Conservation (phyloP, 2,329 filamentous ascomycete genomes). For the Pseudogymnoascus sp. region DNA sequence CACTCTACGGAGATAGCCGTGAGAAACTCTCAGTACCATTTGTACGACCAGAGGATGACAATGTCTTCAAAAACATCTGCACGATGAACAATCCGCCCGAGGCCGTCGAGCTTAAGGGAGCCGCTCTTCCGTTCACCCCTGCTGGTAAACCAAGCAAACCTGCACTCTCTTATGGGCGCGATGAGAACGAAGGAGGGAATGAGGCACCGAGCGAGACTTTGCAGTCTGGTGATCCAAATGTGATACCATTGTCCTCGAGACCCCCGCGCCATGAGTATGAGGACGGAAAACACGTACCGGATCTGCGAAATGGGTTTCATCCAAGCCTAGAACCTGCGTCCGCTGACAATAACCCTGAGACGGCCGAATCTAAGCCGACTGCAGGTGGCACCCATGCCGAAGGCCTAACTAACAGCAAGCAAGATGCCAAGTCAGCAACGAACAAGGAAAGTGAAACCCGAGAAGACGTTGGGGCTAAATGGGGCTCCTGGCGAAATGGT, state of each 20-base stretch:
- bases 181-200: not conserved
- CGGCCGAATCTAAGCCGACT: not conserved
- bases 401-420: constrained; percentile 14
- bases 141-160: constrained; percentile 16
- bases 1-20: constrained; percentile 77
- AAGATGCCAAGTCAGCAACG: not conserved
- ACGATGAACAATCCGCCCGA: constrained; percentile 52
- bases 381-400: not conserved
- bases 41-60: constrained; percentile 83
- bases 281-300: not conserved
- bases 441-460: constrained; percentile 26
- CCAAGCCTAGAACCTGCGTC: not conserved
- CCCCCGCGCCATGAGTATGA: not conserved
- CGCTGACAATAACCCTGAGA: not conserved
- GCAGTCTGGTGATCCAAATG: not conserved
- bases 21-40: constrained; percentile 87
- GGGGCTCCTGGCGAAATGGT: constrained; percentile 65
- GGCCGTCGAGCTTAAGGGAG: constrained; percentile 50
- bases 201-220: not conserved
- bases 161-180: not conserved
- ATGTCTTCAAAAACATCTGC: constrained; percentile 68
- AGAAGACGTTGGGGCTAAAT: constrained; percentile 52
- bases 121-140: constrained; percentile 27
- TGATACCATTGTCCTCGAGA: not conserved
- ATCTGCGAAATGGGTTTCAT: not conserved